Base-by-base conservation (phyloP, 768 basidiomycete genomes). In the Kwoniella sp. region DNA sequence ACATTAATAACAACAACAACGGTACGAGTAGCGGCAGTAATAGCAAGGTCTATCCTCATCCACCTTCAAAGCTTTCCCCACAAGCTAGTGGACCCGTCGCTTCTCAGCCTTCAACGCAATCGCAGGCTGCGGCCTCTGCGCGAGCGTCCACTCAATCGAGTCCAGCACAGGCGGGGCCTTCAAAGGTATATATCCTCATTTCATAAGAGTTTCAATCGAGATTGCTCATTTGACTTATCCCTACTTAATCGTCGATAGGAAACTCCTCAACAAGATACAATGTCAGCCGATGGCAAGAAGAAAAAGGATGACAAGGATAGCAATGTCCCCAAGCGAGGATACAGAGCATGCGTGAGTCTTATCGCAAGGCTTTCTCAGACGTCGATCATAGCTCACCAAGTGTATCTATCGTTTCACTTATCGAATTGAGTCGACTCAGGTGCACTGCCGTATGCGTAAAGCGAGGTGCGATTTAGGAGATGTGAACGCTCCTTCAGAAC, bases 391-490 rank as follows among this genome's bases (percentile, higher is more conserved):
- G n/a, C n/a, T n/a, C n/a, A n/a, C n/a, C n/a, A n/a, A n/a, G n/a
- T n/a, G n/a, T n/a, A n/a, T n/a, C n/a, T n/a, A n/a, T n/a, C n/a
- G n/a, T n/a, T n/a, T n/a, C n/a, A n/a, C n/a, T n/a, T n/a, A n/a
- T n/a, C n/a, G n/a, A n/a, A n/a, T n/a, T n/a, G n/a, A n/a, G n/a
- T n/a, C n/a, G n/a, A n/a, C n/a, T 8, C 48, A 70, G 69, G 69
- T 71, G 15, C 75, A 74, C 48, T 77, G 74, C 50, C 65, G 74
- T 2, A 25, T 70, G 21, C 54, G 75, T 12, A 79, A 79, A 51
- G 76, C 75, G 2, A 61, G 67, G 66, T 77, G 77, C 56, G 77
- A 79, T 65, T 62, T 79, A 8, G 76, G 77, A 15, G 77, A 79
- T 63, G 73, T 74, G 22, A 74, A 79, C 46, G 65, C 72, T 0